These are phyloP conservation scores for Monilinia vaccinii-corymbosi DNA, from an alignment of 2,329 filamentous ascomycete genomes.

Conservation along the genomic window DNA sequence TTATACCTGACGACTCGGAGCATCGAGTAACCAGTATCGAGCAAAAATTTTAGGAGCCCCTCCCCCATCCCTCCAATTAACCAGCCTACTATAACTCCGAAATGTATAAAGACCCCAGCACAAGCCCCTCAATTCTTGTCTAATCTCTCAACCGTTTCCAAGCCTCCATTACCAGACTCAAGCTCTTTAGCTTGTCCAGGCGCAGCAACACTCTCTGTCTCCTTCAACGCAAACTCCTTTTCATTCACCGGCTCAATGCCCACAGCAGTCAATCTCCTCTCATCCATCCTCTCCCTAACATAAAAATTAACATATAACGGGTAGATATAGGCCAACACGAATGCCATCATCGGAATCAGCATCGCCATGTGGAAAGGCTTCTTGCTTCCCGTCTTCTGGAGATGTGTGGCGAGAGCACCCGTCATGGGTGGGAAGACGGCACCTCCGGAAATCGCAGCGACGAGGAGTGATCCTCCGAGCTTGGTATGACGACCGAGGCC, in stretches of 20 bases:
- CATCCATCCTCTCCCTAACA: constrained; percentile 28
- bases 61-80: no score
- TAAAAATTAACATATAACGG: constrained; percentile 30
- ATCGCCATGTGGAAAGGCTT: constrained; percentile 24
- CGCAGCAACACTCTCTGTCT: neutral
- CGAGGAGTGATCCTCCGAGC: constrained; percentile 61
- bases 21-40: neutral
- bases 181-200: neutral
- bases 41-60: neutral
- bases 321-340: constrained; percentile 29
- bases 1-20: neutral
- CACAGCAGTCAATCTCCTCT: constrained; percentile 11
- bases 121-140: neutral
- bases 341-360: constrained; percentile 29
- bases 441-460: constrained; percentile 64
- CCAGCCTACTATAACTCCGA: neutral
- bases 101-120: neutral
- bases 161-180: neutral
- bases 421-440: constrained; percentile 63
- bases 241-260: constrained; percentile 10
- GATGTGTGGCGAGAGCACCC: constrained; percentile 41
- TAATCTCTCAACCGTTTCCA: neutral
- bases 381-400: constrained; percentile 12
- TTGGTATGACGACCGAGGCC: constrained; percentile 70
- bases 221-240: constrained; percentile 10